A percentile compares a stretch with the other conserved stretches of the same genome.
Conservation (phyloP, 306 rosid species). For the Pyrus bretschneideri region DNA sequence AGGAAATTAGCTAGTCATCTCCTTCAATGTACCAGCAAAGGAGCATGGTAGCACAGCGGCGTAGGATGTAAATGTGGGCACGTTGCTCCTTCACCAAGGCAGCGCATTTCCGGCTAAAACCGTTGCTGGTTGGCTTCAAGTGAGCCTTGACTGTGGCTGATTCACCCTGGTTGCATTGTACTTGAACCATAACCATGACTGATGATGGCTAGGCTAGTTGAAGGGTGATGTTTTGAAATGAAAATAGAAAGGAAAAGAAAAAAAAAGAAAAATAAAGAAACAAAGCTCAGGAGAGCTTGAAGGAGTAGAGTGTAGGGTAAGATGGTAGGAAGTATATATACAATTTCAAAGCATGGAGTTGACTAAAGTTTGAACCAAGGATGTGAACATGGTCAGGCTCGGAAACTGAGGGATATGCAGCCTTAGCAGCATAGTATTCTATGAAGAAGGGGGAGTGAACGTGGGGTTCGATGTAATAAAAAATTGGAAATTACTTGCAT, state of each 20-base stretch:
- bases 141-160: constrained; percentile 4
- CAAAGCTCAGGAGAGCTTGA: constrained; percentile 16
- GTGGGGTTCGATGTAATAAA: constrained; percentile 23
- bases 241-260: neutral
- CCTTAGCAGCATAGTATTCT: constrained; percentile 34
- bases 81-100: constrained; percentile 79
- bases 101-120: constrained; percentile 61
- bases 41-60: constrained; percentile 94
- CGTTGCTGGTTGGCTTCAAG: constrained; percentile 36
- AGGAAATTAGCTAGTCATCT: constrained; percentile 44
- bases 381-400: constrained; percentile 80
- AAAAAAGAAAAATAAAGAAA: constrained; percentile 7
- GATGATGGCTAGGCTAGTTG: neutral
- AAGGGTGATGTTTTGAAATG: neutral
- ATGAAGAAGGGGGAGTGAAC: constrained; percentile 60
- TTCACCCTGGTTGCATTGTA: constrained; percentile 21
- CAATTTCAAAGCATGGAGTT: constrained; percentile 7
- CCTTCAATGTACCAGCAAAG: constrained; percentile 93
- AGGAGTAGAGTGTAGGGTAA: constrained; percentile 8
- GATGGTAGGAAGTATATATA: constrained; percentile 13
- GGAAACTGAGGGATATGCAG: constrained; percentile 76
- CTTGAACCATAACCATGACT: constrained; percentile 39
- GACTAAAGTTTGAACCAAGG: constrained; percentile 35
- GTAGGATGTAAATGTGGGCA: constrained; percentile 78
- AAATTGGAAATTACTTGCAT: neutral